These are phyloP conservation scores for Cladosporium sp. DNA, from an alignment of 2,329 filamentous ascomycete genomes.

Conservation along the genomic window DNA sequence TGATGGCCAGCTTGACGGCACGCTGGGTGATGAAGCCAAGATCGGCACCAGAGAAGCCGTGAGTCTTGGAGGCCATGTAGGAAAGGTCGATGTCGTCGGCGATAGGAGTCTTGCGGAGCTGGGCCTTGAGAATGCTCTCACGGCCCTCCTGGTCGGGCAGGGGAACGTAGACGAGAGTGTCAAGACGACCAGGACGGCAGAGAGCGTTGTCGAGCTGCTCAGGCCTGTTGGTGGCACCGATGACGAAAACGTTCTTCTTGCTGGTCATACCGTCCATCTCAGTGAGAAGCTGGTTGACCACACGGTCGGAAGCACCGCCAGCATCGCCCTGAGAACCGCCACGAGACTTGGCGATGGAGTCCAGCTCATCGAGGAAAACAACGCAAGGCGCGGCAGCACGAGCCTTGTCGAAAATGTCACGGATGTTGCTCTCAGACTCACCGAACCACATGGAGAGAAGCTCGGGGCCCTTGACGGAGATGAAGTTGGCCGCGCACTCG, in stretches of 20 bases:
- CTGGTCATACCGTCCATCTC: slow-evolving; percentile 99
- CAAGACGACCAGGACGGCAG: slow-evolving; percentile 96
- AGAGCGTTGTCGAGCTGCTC: slow-evolving; percentile 98
- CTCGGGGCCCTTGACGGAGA: slow-evolving; percentile 98
- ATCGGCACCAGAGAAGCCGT: slow-evolving; percentile 99
- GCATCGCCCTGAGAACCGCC: slow-evolving; percentile 94
- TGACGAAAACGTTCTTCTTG: slow-evolving; percentile 99
- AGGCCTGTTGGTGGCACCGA: slow-evolving; percentile 96
- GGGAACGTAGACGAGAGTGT: slow-evolving; percentile 97
- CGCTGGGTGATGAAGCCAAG: slow-evolving; percentile 98
- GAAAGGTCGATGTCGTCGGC: slow-evolving; percentile 79
- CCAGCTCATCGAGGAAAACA: slow-evolving; percentile 97
- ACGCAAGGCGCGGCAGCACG: slow-evolving; percentile 96
- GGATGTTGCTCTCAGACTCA: slow-evolving; percentile 99
- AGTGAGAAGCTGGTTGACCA: slow-evolving; percentile 98
- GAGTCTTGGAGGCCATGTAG: slow-evolving; percentile 93
- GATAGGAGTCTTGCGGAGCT: slow-evolving; percentile 97
- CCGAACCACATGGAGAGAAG: slow-evolving; percentile 99
- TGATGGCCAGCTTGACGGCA: slow-evolving; percentile 98
- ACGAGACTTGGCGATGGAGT: slow-evolving; percentile 99
- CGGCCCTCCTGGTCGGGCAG: slow-evolving; percentile 89
- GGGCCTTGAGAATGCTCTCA: slow-evolving; percentile 84
- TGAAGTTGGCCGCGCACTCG: slow-evolving; percentile 99
- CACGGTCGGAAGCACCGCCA: slow-evolving; percentile 96
- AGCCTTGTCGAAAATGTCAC: slow-evolving; percentile 99